Base-by-base conservation (phyloP, 1,284 basidiomycete species). In the Apiotrichum sp. region DNA sequence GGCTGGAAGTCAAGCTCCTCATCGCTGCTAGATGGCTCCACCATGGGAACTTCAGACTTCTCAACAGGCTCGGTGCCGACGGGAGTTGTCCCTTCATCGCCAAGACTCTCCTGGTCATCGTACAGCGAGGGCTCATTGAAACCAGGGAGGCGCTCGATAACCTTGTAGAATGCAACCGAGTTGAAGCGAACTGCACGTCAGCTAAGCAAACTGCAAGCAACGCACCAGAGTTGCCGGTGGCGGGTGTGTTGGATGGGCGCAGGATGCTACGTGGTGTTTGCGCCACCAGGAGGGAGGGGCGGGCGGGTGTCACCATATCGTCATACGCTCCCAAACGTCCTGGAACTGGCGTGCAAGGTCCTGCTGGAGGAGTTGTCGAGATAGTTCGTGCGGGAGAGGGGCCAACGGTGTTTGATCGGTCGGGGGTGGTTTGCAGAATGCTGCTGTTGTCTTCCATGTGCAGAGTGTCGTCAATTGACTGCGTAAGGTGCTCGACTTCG, bases 71-170 rank as follows among this genome's bases (percentile, higher is more conserved):
- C 50, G 1, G n/a, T 16, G 10, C 42, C 50, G 4, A 52, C 39
- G 4, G 40, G n/a, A 8, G 50, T 43, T 1, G 13, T 44, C 4
- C 43, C 50, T 6, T 52, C 43, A 10, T 44, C 42, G 6, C 43
- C 42, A 13, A 52, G 36, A 22, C 8, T 48, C 22, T 48, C 47
- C 10, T 36, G 36, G 16, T 32, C 33, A 22, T 22, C 22, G 8
- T 13, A 4, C 8, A 48, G n/a, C 39, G 31, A 33, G 3, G 49
- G 44, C 29, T 32, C 49, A 39, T 47, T n/a, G 14, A 52, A 57
- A 14, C 47, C 55, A 4, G 55, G 55, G 6, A 57, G 39, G 13
- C 56, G 36, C 48, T 57, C 56, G 14, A 57, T 53, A 29, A 57
- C 56, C 34, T 46, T 53, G 56, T 50, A 57, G 29, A 16, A 45